Percentiles rank a stretch among this genome's conserved stretches.
Conservation (phyloP, 441 rosid species). For the Populus hybrid region DNA sequence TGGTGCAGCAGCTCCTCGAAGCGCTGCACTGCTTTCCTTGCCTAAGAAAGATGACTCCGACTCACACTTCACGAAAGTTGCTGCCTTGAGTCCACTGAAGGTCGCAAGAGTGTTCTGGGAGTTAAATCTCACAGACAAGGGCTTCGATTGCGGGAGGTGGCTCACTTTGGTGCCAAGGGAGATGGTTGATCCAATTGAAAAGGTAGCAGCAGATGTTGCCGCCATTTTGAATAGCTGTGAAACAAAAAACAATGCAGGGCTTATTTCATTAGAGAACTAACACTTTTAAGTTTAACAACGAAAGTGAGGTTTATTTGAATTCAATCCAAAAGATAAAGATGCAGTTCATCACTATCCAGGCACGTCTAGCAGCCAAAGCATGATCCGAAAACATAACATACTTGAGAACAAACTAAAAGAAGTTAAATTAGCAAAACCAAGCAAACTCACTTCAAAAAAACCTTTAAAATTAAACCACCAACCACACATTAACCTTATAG, state of each 20-base stretch:
- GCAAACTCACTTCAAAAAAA: neutral
- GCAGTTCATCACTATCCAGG: neutral
- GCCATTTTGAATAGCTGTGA: constrained; percentile 45
- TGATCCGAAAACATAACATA: too few relatives aligned
- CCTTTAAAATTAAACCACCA: too few relatives aligned
- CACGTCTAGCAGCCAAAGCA: too few relatives aligned
- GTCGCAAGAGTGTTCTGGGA: constrained; percentile 36
- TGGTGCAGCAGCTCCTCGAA: constrained; percentile 34
- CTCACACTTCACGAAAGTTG: constrained; percentile 40
- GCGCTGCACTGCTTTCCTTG: constrained; percentile 51
- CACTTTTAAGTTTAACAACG: neutral
- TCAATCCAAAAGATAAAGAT: neutral
- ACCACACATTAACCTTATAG: too few relatives aligned
- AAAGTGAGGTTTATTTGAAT: neutral
- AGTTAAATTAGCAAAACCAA: neutral
- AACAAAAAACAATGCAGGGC: too few relatives aligned
- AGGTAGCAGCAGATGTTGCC: constrained; percentile 59
- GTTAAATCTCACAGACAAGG: constrained; percentile 34
- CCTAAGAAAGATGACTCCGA: constrained; percentile 52
- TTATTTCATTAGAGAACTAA: too few relatives aligned
- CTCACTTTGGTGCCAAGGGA: constrained; percentile 46
- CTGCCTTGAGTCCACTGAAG: constrained; percentile 70
- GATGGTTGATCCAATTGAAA: constrained; percentile 52
- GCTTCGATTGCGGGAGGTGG: constrained; percentile 37
- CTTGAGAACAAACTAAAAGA: neutral